Conservation (phyloP, 306 rosid genomes). For the Phaseolus lunatus region DNA sequence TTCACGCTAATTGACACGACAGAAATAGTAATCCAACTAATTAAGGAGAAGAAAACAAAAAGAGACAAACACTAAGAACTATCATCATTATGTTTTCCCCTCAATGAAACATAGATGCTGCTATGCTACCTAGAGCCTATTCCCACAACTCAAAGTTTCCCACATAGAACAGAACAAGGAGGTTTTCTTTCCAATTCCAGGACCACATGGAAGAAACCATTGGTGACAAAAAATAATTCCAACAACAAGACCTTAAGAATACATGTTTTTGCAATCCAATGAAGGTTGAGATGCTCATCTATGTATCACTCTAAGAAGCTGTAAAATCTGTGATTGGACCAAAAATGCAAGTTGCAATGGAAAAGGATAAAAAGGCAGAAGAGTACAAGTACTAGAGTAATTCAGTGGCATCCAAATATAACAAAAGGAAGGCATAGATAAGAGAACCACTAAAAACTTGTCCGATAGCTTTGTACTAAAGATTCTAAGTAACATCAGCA, state of each 20-base stretch:
- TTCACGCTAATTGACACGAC: slow-evolving; percentile 26
- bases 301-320: slow-evolving; percentile 34
- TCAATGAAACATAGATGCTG: slow-evolving; percentile 37
- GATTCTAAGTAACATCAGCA: slow-evolving; percentile 40
- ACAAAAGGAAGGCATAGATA: slow-evolving; percentile 41
- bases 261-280: slow-evolving; percentile 22
- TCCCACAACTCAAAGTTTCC: slow-evolving; percentile 35
- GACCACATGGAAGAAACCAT: slow-evolving; percentile 43
- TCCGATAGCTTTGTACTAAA: slow-evolving; percentile 56
- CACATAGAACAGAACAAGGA: slow-evolving; percentile 36
- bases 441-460: slow-evolving; percentile 56
- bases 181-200: slow-evolving; percentile 28
- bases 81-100: slow-evolving; percentile 39
- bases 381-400: slow-evolving; percentile 38
- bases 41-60: slow-evolving; percentile 18
- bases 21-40: slow-evolving; percentile 35
- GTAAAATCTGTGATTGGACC: slow-evolving; percentile 49
- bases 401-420: slow-evolving; percentile 30
- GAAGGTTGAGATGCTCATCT: slow-evolving; percentile 41
- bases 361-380: slow-evolving; percentile 25
- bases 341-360: slow-evolving; percentile 48
- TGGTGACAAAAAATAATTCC: background rate
- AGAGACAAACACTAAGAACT: slow-evolving; percentile 33
- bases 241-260: background rate
- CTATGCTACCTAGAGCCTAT: slow-evolving; percentile 39